phyloP scores from a whole-genome alignment of 2,329 filamentous ascomycete genomes.

The Sclerotinia trifoliorum region DNA sequence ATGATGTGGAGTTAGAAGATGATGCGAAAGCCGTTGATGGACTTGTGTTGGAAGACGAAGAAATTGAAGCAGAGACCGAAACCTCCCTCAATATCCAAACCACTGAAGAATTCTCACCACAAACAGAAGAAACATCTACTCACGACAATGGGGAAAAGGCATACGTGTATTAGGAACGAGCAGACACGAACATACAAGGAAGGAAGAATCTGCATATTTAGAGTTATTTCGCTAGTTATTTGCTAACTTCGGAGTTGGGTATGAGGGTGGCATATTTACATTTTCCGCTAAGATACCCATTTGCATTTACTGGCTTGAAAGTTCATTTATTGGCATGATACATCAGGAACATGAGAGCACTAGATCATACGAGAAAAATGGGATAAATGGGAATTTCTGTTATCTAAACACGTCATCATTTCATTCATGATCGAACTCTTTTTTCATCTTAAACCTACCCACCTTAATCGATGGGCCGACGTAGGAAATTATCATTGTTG shows the following conservation, averaged over 20 bases:
- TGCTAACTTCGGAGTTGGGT: neutral
- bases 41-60: neutral
- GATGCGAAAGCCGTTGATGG: neutral
- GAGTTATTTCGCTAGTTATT: neutral
- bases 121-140: too few species aligned
- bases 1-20: slow-evolving; percentile 7
- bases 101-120: neutral
- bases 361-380: too few species aligned
- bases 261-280: neutral
- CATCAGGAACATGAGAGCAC: neutral
- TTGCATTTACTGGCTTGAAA: neutral
- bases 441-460: too few species aligned
- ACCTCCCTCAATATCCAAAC: neutral
- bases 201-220: neutral
- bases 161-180: neutral
- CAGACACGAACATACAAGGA: neutral
- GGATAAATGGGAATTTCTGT: neutral
- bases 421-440: too few species aligned
- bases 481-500: too few species aligned
- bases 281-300: slow-evolving; percentile 4
- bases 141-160: neutral
- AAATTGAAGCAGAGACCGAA: neutral
- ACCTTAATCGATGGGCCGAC: too few species aligned
- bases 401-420: neutral
- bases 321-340: neutral